These are phyloP conservation scores for Talaromyces borbonicus DNA, from an alignment of 495 filamentous ascomycete genomes.

Conservation along the genomic window DNA sequence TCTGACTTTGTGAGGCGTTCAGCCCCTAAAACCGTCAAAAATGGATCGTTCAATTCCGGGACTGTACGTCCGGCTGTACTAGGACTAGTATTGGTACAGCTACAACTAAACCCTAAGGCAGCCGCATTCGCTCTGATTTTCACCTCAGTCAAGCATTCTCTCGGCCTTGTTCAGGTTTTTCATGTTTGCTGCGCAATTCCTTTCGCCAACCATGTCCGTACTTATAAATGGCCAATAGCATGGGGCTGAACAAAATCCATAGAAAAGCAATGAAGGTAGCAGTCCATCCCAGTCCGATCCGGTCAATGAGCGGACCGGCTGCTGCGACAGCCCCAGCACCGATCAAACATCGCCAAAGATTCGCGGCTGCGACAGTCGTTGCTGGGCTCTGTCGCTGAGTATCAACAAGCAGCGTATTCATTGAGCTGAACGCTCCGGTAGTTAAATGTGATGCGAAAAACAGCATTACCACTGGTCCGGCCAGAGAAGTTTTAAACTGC, in stretches of 20 bases:
- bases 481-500: conserved; percentile 31
- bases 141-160: too few species aligned
- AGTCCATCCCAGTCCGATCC: conserved; percentile 44
- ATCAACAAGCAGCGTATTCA: conserved; percentile 43
- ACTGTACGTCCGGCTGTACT: too few species aligned
- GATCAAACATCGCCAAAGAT: conserved; percentile 55
- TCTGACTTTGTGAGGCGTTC: too few species aligned
- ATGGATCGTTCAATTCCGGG: too few species aligned
- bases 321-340: conserved; percentile 52
- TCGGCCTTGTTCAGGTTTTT: too few species aligned
- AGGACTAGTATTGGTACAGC: too few species aligned
- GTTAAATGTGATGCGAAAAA: conserved; percentile 46
- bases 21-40: too few species aligned
- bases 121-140: too few species aligned
- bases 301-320: conserved; percentile 49
- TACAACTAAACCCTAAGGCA: too few species aligned
- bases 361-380: conserved; percentile 59
- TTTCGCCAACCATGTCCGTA: conserved; percentile 5
- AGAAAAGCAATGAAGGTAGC: conserved; percentile 27
- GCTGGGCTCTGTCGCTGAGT: conserved; percentile 42
- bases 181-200: neutral
- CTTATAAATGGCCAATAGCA: conserved; percentile 10
- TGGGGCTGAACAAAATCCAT: conserved; percentile 13
- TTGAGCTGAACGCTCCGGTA: conserved; percentile 42
- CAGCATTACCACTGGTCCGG: conserved; percentile 42